These are phyloP conservation scores for Cornus controversa DNA, from an alignment of 148 eudicot species.

Conservation along the genomic window DNA sequence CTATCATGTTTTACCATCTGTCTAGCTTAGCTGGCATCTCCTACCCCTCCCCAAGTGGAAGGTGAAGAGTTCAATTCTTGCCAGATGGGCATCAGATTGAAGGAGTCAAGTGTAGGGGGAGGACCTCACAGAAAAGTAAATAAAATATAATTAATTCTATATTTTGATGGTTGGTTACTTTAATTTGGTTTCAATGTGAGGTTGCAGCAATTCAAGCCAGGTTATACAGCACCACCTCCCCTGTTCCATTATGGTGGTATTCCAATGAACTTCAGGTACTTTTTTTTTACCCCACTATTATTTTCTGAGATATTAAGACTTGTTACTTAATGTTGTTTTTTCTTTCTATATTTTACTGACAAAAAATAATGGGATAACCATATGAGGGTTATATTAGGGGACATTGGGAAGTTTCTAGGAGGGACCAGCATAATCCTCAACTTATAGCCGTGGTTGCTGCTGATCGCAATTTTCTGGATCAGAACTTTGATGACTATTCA, in stretches of 20 bases:
- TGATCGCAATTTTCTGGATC: constrained; percentile 36
- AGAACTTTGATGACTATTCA: constrained; percentile 46
- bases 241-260: constrained; percentile 41
- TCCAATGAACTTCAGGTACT: constrained; percentile 60
- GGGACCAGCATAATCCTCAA: constrained; percentile 36
- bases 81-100: too few species aligned
- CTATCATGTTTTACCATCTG: too few species aligned
- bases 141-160: too few species aligned
- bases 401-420: constrained; percentile 59
- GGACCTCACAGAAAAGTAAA: too few species aligned
- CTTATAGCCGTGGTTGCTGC: constrained; percentile 33
- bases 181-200: constrained; percentile 17
- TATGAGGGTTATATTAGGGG: constrained; percentile 42
- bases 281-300: neutral
- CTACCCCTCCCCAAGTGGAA: too few species aligned
- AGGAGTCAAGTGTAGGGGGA: too few species aligned
- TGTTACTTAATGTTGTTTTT: neutral
- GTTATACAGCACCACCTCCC: constrained; percentile 70
- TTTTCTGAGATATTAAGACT: neutral
- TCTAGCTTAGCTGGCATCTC: too few species aligned
- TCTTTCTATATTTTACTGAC: neutral
- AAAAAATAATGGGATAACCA: neutral
- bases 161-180: neutral
- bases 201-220: constrained; percentile 63
- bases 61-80: too few species aligned